Conservation (phyloP, 2,329 filamentous ascomycete species). For the Fusarium succisae region DNA sequence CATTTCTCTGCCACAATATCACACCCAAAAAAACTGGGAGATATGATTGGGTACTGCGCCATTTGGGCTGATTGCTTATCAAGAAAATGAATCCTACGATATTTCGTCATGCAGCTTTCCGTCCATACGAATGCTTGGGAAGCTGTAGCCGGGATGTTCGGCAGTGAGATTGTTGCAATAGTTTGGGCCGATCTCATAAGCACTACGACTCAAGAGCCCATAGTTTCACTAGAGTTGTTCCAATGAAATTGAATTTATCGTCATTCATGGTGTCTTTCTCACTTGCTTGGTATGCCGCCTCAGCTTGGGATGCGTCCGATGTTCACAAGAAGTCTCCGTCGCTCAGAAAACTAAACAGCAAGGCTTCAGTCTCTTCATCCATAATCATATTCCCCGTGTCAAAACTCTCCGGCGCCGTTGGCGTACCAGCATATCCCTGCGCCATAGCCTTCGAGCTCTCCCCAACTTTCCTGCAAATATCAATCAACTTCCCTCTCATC, state of each 20-base stretch:
- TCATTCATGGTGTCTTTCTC: rapidly evolving
- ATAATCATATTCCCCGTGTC: not conserved
- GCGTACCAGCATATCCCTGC: not conserved
- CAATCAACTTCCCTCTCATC: not conserved
- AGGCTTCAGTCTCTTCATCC: not conserved
- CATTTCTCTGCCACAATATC: not conserved
- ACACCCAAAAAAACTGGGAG: rapidly evolving
- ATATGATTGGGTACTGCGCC: not conserved
- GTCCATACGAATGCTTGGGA: not conserved
- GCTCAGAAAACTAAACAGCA: not conserved
- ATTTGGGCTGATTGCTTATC: not conserved
- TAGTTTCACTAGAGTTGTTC: rapidly evolving
- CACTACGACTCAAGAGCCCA: not conserved
- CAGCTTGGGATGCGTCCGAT: rapidly evolving
- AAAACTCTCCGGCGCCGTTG: not conserved
- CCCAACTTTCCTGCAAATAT: not conserved
- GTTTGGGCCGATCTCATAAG: not conserved
- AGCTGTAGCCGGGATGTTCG: not conserved
- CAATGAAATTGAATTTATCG: rapidly evolving
- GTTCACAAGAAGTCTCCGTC: not conserved
- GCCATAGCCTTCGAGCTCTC: not conserved
- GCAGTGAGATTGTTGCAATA: not conserved
- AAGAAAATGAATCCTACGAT: not conserved
- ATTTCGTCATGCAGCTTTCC: not conserved
- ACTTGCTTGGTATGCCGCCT: not conserved